Conservation (phyloP, 352 stramenopile species). For the Phytophthora citrophthora region DNA sequence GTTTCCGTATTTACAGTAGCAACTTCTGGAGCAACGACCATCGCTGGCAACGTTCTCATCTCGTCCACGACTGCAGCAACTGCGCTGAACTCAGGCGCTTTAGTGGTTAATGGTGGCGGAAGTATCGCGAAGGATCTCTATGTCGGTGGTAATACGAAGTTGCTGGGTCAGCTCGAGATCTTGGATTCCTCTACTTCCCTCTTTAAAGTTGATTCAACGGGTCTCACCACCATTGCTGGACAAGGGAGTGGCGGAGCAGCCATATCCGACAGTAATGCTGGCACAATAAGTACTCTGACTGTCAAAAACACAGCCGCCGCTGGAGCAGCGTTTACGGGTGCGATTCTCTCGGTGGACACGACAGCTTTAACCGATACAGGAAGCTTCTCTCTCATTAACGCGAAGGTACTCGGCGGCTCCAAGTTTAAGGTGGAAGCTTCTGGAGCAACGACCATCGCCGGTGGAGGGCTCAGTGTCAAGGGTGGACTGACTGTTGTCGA, state of each 20-base stretch:
- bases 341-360: conserved; percentile 11
- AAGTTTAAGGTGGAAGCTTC: too few relatives aligned
- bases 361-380: conserved; percentile 1
- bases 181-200: too few relatives aligned
- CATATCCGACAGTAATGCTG: conserved; percentile 5
- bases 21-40: conserved; percentile 8
- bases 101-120: background rate
- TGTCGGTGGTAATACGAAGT: background rate
- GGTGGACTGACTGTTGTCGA: too few relatives aligned
- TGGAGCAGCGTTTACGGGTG: background rate
- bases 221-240: background rate
- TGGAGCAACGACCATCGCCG: conserved; percentile 16
- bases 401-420: too few relatives aligned
- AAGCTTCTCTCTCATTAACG: too few relatives aligned
- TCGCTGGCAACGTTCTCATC: background rate
- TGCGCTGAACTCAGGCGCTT: background rate
- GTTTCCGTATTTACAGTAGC: background rate
- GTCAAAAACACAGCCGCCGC: conserved; percentile 7
- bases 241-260: conserved; percentile 1
- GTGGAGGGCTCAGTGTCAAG: background rate
- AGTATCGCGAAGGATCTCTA: background rate
- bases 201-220: background rate
- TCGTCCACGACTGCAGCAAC: too few relatives aligned
- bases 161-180: too few relatives aligned
- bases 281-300: conserved; percentile 3